A percentile compares a stretch with the other conserved stretches of the same genome.
These are phyloP conservation scores for Eutrema salsugineum DNA, from an alignment of 441 rosid genomes.

Conservation along the genomic window DNA sequence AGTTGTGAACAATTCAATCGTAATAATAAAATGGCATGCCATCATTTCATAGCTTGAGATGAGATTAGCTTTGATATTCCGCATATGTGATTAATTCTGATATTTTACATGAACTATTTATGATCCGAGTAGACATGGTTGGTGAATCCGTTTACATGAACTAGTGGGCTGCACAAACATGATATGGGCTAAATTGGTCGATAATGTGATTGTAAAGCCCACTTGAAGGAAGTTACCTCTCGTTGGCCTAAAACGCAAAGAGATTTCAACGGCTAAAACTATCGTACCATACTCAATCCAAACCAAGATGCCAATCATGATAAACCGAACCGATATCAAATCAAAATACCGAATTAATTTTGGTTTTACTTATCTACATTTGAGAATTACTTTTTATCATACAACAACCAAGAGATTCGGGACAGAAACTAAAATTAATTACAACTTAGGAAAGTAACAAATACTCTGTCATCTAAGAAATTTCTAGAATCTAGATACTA, in stretches of 20 bases:
- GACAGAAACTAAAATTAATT: background rate
- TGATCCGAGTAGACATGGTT: background rate
- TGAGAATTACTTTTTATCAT: background rate
- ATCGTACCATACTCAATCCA: background rate
- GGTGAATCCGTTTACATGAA: background rate
- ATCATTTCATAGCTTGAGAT: background rate
- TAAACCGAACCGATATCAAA: background rate
- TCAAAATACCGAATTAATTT: background rate
- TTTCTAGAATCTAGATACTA: too few species aligned
- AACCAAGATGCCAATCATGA: background rate
- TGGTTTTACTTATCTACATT: background rate
- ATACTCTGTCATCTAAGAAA: too few species aligned
- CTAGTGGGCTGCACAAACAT: background rate
- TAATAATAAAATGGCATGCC: background rate
- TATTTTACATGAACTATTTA: background rate
- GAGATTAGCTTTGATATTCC: background rate
- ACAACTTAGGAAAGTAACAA: background rate
- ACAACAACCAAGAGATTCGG: background rate
- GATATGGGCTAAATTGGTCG: background rate
- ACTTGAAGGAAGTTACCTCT: background rate
- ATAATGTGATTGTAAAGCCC: background rate
- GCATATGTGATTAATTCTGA: background rate
- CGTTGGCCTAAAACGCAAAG: background rate
- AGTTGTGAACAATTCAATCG: slow-evolving; percentile 6
- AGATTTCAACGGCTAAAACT: background rate